phyloP scores from a whole-genome alignment of 805 yeast genomes.

The Cyberlindnera amylophila region DNA sequence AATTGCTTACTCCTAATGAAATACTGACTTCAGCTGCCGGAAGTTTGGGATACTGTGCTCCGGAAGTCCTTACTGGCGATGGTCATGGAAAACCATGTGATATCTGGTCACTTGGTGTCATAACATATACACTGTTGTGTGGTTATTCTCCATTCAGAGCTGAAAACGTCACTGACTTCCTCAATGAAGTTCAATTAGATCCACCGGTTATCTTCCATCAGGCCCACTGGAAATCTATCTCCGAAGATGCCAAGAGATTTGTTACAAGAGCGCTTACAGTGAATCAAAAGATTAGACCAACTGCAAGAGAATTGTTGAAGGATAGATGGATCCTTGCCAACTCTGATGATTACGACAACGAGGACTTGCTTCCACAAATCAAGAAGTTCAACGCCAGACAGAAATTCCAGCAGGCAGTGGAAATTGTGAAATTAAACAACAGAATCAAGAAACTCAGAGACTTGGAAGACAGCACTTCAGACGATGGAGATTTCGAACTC shows the following conservation, averaged over 20 bases:
- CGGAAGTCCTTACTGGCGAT: conserved; percentile 74
- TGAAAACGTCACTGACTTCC: conserved; percentile 75
- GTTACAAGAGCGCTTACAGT: conserved; percentile 66
- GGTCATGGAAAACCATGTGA: conserved; percentile 97
- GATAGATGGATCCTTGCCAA: conserved; percentile 73
- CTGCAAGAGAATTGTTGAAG: conserved; percentile 56
- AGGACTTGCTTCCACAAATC: conserved; percentile 78
- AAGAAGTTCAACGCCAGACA: conserved; percentile 78
- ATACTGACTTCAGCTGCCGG: conserved; percentile 76
- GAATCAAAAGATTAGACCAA: conserved; percentile 65
- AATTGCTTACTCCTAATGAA: conserved; percentile 56
- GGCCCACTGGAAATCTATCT: conserved; percentile 80
- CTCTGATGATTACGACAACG: conserved; percentile 39
- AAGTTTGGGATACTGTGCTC: conserved; percentile 95
- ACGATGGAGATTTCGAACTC: conserved; percentile 22
- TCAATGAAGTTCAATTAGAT: conserved; percentile 69
- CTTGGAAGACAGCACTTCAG: conserved; percentile 49
- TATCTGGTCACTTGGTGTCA: conserved; percentile 93
- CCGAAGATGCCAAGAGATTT: conserved; percentile 76
- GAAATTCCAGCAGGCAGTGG: conserved; percentile 82
- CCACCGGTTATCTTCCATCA: conserved; percentile 82
- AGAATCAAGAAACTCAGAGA: conserved; percentile 68
- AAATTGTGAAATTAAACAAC: conserved; percentile 77
- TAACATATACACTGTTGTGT: conserved; percentile 82
- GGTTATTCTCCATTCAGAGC: conserved; percentile 92